Evolutionary conservation across 768 basidiomycete species (phyloP).

Genomic region (Suillus ampliporus): DNA sequence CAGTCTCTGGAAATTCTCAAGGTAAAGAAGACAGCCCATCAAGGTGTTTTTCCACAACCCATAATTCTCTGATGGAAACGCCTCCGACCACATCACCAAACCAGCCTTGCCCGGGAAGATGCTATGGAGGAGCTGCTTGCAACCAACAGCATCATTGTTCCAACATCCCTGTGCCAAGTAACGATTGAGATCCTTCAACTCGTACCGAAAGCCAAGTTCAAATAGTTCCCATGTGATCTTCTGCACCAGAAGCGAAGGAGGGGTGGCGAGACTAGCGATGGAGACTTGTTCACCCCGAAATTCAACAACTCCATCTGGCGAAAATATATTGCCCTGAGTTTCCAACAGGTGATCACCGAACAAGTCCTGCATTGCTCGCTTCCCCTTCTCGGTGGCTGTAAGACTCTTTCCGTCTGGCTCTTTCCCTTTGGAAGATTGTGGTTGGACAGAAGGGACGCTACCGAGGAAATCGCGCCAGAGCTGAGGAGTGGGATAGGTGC

Average conservation of each 20-base stretch:
- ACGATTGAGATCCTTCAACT: conserved; percentile 22
- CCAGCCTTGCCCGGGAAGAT: conserved; percentile 12
- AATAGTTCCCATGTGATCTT: conserved; percentile 27
- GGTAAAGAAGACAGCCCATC: not conserved
- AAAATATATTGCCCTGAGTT: not conserved
- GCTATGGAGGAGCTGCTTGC: not conserved
- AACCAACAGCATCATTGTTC: not conserved
- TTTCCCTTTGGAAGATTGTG: not conserved
- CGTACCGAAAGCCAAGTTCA: conserved; percentile 26
- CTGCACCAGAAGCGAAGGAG: conserved; percentile 1
- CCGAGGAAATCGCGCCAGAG: conserved; percentile 4
- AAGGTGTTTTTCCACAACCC: conserved; percentile 1
- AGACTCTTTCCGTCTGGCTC: not conserved
- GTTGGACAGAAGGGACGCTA: not conserved
- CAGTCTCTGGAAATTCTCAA: conserved; percentile 5
- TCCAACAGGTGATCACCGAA: conserved; percentile 11
- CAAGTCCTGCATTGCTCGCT: conserved; percentile 5
- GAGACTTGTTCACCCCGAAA: conserved; percentile 1
- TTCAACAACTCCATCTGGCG: not conserved
- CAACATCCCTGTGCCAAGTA: not conserved
- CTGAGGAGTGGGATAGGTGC: conserved; percentile 10
- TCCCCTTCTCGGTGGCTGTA: not conserved
- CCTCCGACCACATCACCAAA: conserved; percentile 10
- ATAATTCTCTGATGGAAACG: not conserved
- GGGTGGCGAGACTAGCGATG: not conserved